Base-by-base conservation (phyloP, 2,329 filamentous ascomycete genomes). In the Cryphonectria naterciae region DNA sequence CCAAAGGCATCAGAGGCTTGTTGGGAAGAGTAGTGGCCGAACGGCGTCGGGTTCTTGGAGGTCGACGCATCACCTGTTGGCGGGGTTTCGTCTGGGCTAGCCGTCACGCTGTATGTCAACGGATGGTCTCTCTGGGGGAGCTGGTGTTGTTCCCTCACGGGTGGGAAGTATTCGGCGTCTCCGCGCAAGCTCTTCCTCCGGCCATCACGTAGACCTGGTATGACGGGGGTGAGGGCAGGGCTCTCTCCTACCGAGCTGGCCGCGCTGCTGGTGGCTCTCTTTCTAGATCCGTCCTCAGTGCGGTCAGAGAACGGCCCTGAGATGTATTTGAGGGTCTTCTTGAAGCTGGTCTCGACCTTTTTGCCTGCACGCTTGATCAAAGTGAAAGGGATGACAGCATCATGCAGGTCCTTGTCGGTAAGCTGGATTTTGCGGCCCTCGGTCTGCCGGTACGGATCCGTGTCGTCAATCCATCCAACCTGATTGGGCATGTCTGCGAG, bases 361-460 rank as follows among this genome's bases (percentile, higher is more conserved):
- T 92, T 97, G 63, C 91, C 89, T 65, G 96, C 92, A 46, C 94
- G 91, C 77, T 97, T 93, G 28, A 98, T 86, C 73, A 98, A 90
- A 10, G 92, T 95, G 66, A 98, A 89, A 49, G 95, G 95, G 22
- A 97, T 92, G 69, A 99, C 96, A 70, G 96, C 96, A 69, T 90
- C 89, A 62, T 94, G 95, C 77, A 99, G 90, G 81, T 99, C 96
- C 77, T 91, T 91, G 75, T 93, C 94, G 71, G 97, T 95, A 64
- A 98, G 93, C 79, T 98, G 92, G 76, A 99, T 98, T 80, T 90
- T 94, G 78, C 92, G 91, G 74, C 94, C 94, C 70, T 93, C 89
- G 43, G 90, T 91, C 72, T 91, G 91, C 49, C 91, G 88, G 52
- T 89, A 91, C 1, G 95, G 94, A 77, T 98, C 95, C 0, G 95